Evolutionary conservation across 2,329 filamentous ascomycete genomes (phyloP).

Genomic region (Fusarium verrucosum): DNA sequence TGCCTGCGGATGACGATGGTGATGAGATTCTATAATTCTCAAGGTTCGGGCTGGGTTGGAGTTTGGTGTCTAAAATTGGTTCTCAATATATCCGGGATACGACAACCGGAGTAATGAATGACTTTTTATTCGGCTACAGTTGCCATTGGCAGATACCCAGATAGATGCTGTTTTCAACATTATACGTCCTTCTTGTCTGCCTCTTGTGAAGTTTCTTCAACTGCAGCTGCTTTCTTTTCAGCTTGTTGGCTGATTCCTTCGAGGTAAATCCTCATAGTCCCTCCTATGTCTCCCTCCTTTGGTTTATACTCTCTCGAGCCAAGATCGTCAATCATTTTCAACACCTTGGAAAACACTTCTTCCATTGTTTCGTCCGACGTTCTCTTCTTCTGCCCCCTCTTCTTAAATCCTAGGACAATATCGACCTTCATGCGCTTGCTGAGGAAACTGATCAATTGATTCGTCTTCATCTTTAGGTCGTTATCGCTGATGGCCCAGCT

Average conservation of each 20-base stretch:
- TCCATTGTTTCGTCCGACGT: slow-evolving; percentile 69
- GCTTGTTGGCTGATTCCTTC: slow-evolving; percentile 49
- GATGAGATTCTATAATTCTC: slow-evolving; percentile 47
- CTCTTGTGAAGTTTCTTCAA: background rate
- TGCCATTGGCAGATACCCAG: slow-evolving; percentile 36
- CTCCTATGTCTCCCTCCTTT: slow-evolving; percentile 57
- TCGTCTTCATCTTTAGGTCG: slow-evolving; percentile 78
- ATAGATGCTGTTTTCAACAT: slow-evolving; percentile 28
- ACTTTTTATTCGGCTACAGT: slow-evolving; percentile 31
- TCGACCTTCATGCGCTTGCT: slow-evolving; percentile 79
- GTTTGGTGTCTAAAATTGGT: slow-evolving; percentile 44
- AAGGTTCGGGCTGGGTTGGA: slow-evolving; percentile 31
- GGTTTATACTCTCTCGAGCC: slow-evolving; percentile 57
- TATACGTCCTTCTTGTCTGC: background rate
- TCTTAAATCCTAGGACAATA: slow-evolving; percentile 68
- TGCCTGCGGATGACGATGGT: slow-evolving; percentile 44
- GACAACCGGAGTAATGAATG: slow-evolving; percentile 31
- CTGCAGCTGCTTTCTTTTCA: background rate
- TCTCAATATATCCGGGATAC: slow-evolving; percentile 26
- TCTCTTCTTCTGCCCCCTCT: slow-evolving; percentile 69
- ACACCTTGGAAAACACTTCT: slow-evolving; percentile 59
- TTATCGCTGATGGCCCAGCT: slow-evolving; percentile 85
- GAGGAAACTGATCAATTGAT: slow-evolving; percentile 74
- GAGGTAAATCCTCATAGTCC: slow-evolving; percentile 55
- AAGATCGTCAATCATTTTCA: slow-evolving; percentile 47